Evolutionary conservation across 306 rosid species (phyloP).

Genomic region (Prinsepia uniflora): DNA sequence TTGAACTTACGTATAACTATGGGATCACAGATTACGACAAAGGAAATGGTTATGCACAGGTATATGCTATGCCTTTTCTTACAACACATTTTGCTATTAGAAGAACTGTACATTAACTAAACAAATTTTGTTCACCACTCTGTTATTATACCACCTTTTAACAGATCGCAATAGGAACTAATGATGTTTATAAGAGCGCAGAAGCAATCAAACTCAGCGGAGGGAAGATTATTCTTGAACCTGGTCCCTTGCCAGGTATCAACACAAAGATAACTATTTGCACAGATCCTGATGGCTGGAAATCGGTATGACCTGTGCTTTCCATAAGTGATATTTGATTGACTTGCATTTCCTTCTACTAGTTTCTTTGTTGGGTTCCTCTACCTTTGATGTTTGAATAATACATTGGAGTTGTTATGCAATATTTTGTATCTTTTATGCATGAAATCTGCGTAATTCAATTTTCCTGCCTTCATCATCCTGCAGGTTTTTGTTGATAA

Average conservation of each 20-base stretch:
- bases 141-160: not conserved
- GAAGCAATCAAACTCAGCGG: constrained; percentile 67
- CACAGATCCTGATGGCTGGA: constrained; percentile 85
- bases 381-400: not conserved
- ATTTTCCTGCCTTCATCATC: constrained; percentile 4
- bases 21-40: constrained; percentile 61
- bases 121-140: too few relatives aligned
- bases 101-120: not conserved
- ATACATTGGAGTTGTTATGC: not conserved
- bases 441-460: not conserved
- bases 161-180: constrained; percentile 75
- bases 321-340: not conserved
- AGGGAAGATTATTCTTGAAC: constrained; percentile 62
- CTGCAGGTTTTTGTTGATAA: constrained; percentile 65
- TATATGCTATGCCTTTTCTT: constrained; percentile 19
- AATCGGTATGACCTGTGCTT: constrained; percentile 44
- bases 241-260: constrained; percentile 69
- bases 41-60: constrained; percentile 88
- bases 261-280: constrained; percentile 69
- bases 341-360: not conserved
- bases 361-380: not conserved
- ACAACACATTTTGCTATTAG: not conserved
- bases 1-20: constrained; percentile 68
- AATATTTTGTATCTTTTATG: not conserved
- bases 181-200: constrained; percentile 70